phyloP scores from a whole-genome alignment of 2,329 filamentous ascomycete species.

The Arthrobotrys pseudoclavata region DNA sequence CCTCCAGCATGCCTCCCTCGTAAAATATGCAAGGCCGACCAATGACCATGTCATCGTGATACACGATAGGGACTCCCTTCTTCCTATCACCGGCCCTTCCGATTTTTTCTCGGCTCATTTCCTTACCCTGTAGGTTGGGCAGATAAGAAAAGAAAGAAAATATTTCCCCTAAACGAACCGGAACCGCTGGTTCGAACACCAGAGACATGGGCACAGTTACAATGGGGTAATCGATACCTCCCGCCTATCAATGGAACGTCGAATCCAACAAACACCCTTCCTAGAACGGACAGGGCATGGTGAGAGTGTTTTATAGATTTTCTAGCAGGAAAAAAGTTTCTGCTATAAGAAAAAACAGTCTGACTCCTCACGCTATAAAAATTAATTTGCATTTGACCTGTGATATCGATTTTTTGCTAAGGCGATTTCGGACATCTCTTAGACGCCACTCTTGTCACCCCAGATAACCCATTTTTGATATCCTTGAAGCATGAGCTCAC shows the following conservation, averaged over 20 bases:
- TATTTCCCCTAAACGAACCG: constrained; percentile 34
- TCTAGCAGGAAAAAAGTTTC: constrained; percentile 8
- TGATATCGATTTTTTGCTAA: constrained; percentile 14
- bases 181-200: constrained; percentile 30
- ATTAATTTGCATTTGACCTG: neutral
- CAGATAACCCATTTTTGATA: constrained; percentile 35
- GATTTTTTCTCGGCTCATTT: constrained; percentile 52
- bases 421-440: constrained; percentile 57
- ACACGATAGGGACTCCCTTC: constrained; percentile 34
- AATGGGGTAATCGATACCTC: constrained; percentile 60
- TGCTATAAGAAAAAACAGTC: constrained; percentile 15
- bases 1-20: constrained; percentile 14
- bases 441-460: constrained; percentile 19
- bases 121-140: constrained; percentile 21
- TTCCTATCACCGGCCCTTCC: constrained; percentile 47
- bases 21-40: constrained; percentile 36
- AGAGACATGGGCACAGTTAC: constrained; percentile 56
- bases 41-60: constrained; percentile 16
- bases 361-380: constrained; percentile 17
- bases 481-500: constrained; percentile 52
- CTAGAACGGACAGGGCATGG: constrained; percentile 34
- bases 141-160: constrained; percentile 31
- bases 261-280: constrained; percentile 42
- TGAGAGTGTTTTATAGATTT: constrained; percentile 47
- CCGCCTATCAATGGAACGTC: constrained; percentile 58